Percentiles rank a stretch among this genome's conserved stretches.
These are phyloP conservation scores for Trichophyton rubrum DNA, from an alignment of 2,329 filamentous ascomycete species.

Conservation along the genomic window DNA sequence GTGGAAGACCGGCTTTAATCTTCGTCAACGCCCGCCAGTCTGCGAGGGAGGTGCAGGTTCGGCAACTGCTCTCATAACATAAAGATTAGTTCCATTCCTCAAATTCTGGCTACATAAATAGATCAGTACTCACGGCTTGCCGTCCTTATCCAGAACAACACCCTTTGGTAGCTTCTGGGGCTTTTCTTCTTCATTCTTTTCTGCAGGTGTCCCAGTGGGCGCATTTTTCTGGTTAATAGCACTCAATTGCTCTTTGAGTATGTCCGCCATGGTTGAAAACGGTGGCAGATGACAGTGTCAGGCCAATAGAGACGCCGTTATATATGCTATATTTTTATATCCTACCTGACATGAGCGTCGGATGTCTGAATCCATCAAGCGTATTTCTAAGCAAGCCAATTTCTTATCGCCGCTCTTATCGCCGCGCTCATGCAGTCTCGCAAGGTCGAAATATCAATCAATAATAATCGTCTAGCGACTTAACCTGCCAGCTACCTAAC, in stretches of 20 bases:
- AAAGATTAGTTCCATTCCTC: neutral
- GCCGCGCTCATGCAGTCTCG: neutral
- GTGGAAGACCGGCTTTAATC: slow-evolving; percentile 19
- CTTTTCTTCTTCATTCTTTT: slow-evolving; percentile 16
- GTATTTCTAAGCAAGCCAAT: neutral
- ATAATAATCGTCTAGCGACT: too few relatives aligned
- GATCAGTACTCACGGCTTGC: slow-evolving; percentile 33
- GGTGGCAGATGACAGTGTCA: neutral
- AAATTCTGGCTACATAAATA: neutral
- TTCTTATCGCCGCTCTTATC: neutral
- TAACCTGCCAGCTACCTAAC: too few relatives aligned
- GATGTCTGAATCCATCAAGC: neutral
- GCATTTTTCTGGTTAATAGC: slow-evolving; percentile 10
- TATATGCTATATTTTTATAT: neutral
- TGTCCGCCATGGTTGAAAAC: slow-evolving; percentile 13
- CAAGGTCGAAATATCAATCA: too few relatives aligned
- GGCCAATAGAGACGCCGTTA: neutral
- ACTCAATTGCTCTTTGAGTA: slow-evolving; percentile 18
- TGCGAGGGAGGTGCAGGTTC: slow-evolving; percentile 37
- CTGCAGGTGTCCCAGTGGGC: neutral
- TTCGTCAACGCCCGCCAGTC: slow-evolving; percentile 36
- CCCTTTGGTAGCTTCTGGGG: slow-evolving; percentile 29
- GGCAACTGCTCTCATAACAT: slow-evolving; percentile 27
- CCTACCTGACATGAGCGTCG: too few relatives aligned
- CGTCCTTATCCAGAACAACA: slow-evolving; percentile 39